Evolutionary conservation across 2,329 filamentous ascomycete genomes (phyloP), one percentile per base, ranked within the genome.

Genomic region (Diplodia sapinea): DNA sequence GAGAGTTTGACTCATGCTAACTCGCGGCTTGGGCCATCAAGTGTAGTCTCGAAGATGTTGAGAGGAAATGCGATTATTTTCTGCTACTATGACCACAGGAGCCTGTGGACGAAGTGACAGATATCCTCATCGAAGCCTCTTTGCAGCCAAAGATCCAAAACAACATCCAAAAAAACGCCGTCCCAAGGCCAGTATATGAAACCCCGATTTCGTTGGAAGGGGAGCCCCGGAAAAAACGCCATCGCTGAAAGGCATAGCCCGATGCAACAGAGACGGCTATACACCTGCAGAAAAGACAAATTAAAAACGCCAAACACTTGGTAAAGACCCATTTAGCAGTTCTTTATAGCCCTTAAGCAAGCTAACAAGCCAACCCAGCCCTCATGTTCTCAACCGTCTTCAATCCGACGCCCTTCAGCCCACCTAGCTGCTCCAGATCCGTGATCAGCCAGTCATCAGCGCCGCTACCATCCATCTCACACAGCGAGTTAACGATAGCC

Each of bases 301-400:
- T 3, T 23, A 51, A 50, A 33, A 7, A 50, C 26, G 43, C 1
- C 2, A 51, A 50, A 6, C 36, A 43, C n/a, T 26, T 4, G 9
- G 20, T n/a, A 38, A 15, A 51, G 47, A 1, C 1, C 6, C 11
- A 13, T 38, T 12, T 12, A 8, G 12, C 7, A 38, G 9, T 38
- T 38, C 9, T 38, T 12, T 26, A 47, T 17, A 23, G 36, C 17
- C 4, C 20, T 9, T 11, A 9, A 3, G 4, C 11, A 26, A 17
- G 17, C 33, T 31, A 63, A 51, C 43, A 63, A 38, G 47, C 31
- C 66, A 81, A 67, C 0, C 82, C 82, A 64, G 77, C 69, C 47
- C 82, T 73, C 83, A 85, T 85, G 36, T 81, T 82, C 73, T 84
- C 82, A 31, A 84, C 82, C n/a, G 81, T 82, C 72, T 81, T 83